Conservation (phyloP, 768 basidiomycete species). For the Termitomyces titanicus region DNA sequence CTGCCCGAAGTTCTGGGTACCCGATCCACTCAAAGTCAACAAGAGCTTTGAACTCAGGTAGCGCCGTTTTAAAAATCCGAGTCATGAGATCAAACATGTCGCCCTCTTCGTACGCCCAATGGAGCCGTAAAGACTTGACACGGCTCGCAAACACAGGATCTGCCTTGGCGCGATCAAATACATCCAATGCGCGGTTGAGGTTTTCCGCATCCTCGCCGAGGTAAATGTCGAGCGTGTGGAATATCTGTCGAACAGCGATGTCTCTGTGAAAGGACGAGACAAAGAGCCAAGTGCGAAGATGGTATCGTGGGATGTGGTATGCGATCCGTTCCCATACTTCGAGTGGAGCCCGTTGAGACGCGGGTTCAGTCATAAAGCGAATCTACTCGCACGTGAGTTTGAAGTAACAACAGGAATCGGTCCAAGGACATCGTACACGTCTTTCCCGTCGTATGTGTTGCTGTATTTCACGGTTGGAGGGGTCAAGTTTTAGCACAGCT, state of each 20-base stretch:
- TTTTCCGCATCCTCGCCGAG: conserved; percentile 64
- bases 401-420: not conserved
- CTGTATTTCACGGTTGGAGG: conserved; percentile 53
- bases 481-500: conserved; percentile 55
- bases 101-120: conserved; percentile 69
- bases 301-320: conserved; percentile 55
- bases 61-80: conserved; percentile 56
- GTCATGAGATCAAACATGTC: conserved; percentile 52
- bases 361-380: conserved; percentile 50
- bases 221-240: conserved; percentile 65
- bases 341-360: conserved; percentile 56
- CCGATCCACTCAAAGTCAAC: conserved; percentile 76
- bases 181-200: conserved; percentile 58
- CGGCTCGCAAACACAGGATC: conserved; percentile 58
- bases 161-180: conserved; percentile 62
- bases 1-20: conserved; percentile 66
- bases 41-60: conserved; percentile 60
- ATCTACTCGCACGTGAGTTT: conserved; percentile 32
- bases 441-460: conserved; percentile 44
- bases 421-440: conserved; percentile 27
- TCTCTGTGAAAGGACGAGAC: conserved; percentile 62
- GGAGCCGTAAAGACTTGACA: conserved; percentile 56
- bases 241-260: conserved; percentile 61
- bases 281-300: conserved; percentile 68
- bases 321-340: conserved; percentile 73